Conservation (phyloP, 176 grass and related monocot genomes). For the Triticum monococcum region DNA sequence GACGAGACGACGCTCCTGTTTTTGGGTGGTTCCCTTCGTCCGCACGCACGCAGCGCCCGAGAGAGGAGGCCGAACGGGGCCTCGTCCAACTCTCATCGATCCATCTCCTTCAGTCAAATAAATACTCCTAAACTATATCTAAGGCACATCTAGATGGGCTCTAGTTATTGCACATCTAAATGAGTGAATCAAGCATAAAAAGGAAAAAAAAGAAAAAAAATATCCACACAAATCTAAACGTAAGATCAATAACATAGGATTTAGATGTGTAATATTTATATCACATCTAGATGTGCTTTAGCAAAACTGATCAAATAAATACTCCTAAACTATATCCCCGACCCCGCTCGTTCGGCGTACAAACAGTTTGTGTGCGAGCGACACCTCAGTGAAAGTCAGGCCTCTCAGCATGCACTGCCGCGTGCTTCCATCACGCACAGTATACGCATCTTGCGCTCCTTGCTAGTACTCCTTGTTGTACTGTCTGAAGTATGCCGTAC, state of each 20-base stretch:
- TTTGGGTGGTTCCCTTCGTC: not conserved
- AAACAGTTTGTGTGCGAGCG: not conserved
- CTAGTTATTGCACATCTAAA: no score
- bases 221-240: no score
- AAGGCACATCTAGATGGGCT: no score
- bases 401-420: no score
- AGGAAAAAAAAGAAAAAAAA: no score
- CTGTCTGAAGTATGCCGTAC: not conserved
- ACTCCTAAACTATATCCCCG: not conserved
- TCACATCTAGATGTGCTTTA: no score
- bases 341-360: not conserved
- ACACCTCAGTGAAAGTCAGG: not conserved
- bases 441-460: not conserved
- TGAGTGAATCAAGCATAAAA: no score
- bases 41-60: not conserved
- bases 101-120: not conserved
- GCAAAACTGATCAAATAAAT: no score
- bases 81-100: not conserved
- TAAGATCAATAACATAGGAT: no score
- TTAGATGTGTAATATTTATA: no score
- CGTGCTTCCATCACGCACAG: not conserved
- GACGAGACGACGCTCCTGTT: not conserved
- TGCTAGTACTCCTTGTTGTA: not conserved
- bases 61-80: not conserved
- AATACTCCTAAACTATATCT: not conserved